Base-by-base conservation (phyloP, 306 rosid genomes). In the Styphnolobium japonicum region DNA sequence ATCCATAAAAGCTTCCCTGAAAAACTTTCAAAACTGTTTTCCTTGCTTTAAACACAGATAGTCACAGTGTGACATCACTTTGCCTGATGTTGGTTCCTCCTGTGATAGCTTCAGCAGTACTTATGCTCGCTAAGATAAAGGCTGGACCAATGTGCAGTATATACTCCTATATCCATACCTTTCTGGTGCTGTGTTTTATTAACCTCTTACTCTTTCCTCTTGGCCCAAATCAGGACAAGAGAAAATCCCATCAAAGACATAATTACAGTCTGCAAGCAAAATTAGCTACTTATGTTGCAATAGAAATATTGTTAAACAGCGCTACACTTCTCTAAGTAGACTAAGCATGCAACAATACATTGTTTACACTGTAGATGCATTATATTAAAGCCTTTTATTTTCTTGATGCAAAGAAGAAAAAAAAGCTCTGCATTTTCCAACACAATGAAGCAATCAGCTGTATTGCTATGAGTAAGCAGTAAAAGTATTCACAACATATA, bases 231-330 rank as follows among this genome's bases (percentile, higher is more conserved):
- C 92, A 91, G 78, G 71, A 92, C 98, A 66, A 94, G 98, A 73
- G 86, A 86, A 89, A 94, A 94, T 18, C 98, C 98, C 97, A 92
- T 94, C 90, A 92, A 89, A 55, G 98, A 94, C 97, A 92, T 92
- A 2, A 94, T 67, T 68, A 94, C 97, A 57, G 97, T 94, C 98
- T 94, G 97, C 82, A 88, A 64, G 83, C 65, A 79, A 80, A 51
- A 76, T 64, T 7, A 46, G 72, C 52, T 19, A 67, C 75, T 78
- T 73, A 77, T 22, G 42, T 48, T 42, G 34, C 81, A 75, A 34
- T 21, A n/a, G 60, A 18, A 49, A 58, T 48, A 61, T 9, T 46
- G 63, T 36, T 16, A 67, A 67, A 65, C 75, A 37, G 45, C 51
- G 11, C 39, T 60, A 70, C 19, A 60, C 63, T 46, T 46, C 62